These are phyloP conservation scores for Podospora bellae-mahoneyi DNA, from an alignment of 495 filamentous ascomycete species.

Conservation along the genomic window DNA sequence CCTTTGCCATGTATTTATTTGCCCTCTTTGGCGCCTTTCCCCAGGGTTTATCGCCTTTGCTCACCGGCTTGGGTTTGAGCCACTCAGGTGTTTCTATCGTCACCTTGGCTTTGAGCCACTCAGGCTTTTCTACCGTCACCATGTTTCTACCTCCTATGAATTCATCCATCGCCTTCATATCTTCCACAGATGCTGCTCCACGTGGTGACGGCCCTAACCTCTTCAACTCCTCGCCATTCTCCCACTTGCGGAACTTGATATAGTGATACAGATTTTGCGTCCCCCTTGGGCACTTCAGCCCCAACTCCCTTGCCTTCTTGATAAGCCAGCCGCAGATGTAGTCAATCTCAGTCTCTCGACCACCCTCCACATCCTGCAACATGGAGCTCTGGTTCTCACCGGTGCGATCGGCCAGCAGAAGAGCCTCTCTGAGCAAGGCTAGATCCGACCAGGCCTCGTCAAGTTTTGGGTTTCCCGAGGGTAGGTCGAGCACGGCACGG, in stretches of 20 bases:
- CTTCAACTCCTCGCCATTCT: not conserved
- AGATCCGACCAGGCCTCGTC: not conserved
- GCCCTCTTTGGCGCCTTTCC: too few relatives aligned
- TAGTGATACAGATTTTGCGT: not conserved
- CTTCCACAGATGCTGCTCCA: too few relatives aligned
- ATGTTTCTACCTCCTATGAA: too few relatives aligned
- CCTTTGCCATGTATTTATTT: too few relatives aligned
- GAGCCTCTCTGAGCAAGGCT: conserved; percentile 27
- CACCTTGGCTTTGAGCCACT: too few relatives aligned
- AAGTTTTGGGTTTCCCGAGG: not conserved
- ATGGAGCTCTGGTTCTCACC: conserved; percentile 70
- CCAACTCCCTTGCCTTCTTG: not conserved
- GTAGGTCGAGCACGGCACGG: not conserved
- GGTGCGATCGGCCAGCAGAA: conserved; percentile 55
- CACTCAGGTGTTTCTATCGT: too few relatives aligned
- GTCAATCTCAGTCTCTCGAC: conserved; percentile 38
- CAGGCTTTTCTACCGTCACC: too few relatives aligned
- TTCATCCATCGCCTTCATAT: too few relatives aligned
- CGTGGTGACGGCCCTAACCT: too few relatives aligned
- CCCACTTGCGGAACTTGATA: not conserved
- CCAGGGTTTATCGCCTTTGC: too few relatives aligned
- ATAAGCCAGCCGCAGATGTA: not conserved
- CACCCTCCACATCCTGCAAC: conserved; percentile 66
- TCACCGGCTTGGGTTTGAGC: too few relatives aligned
- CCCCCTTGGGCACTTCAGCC: not conserved